Base-by-base conservation (phyloP, 305 asterid species). In the Stenogyne calaminthoides region DNA sequence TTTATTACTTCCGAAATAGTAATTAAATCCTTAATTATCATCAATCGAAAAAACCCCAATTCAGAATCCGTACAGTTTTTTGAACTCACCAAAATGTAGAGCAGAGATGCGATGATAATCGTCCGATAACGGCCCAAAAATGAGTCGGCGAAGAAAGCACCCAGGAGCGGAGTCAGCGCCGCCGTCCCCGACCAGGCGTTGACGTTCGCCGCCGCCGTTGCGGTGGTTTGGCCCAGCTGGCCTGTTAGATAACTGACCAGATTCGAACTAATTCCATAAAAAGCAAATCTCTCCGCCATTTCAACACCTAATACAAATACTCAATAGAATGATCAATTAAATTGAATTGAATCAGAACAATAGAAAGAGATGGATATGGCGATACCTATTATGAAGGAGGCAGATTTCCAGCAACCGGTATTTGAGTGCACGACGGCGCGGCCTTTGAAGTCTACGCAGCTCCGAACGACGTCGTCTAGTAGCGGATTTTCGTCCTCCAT, bases 271-370 rank as follows among this genome's bases (percentile, higher is more conserved):
- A 88, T 80, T 39, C 90, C 89, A 7, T 62, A 82, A 44, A 81
- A 85, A 3, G 92, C 88, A 73, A 88, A 76, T 52, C 87, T 83
- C 81, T 88, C 91, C 0, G 86, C 85, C 76, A 83, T 52, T 76
- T 85, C 91, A 46, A 83, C 86, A 7, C 72, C 84, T 77, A 18
- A n/a, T 2, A 6, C 11, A 36, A n/a, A 19, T 5, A 1, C 2
- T 1, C 12, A 6, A 27, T 0, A 7, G 9, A 1, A 15, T 16
- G 9, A 46, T 11, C n/a, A 55, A 36, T 5, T 10, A 54, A 64
- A 7, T 52, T 42, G 14, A 18, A 42, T 1, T 1, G 15, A 40
- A 40, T 3, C 9, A 32, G 1, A 8, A 22, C 3, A 0, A 3
- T 2, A 14, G 9, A 9, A 5, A 37, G 29, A 18, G 6, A 54